Evolutionary conservation across 163 green algal species (phyloP), one percentile per base, ranked within the genome.

Genomic region (Scenedesmus sp.): DNA sequence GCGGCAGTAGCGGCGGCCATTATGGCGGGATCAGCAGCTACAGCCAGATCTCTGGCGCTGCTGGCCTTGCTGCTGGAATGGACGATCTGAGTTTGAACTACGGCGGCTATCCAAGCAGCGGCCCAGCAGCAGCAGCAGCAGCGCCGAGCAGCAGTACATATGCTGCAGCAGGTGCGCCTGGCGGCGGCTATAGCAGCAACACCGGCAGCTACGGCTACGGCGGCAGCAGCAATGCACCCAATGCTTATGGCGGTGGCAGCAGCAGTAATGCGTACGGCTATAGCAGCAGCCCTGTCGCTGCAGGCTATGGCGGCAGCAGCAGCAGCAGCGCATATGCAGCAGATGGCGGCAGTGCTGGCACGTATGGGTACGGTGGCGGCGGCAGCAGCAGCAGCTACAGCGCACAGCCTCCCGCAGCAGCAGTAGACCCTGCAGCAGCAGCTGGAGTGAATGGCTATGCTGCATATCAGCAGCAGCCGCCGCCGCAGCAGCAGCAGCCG

Each of bases 61-160:
- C 90, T n/a, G 93, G 93, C 8, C 73, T 91, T 0, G 91, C 89
- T 18, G 26, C 64, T 5, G 84, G 87, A 7, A 55, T 87, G n/a
- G 88, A 82, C n/a, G 93, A 93, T 54, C 79, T 94, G 7, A 64
- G 86, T 8, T 70, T 94, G 2, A 93, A 94, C 64, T 95, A 95
- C 64, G 93, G 93, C 26, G 87, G 88, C 2, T 86, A 92, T 70
- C 20, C 46, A 4, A 59, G 83, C n/a, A 77, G 62, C 55, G 12
- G 79, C 64, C 34, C 62, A 67, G 56, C 55, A 60, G 88, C 59
- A 55, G 77, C 88, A 82, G 59, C 88, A 89, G 46, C 64, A 74
- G 89, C 56, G 26, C 26, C 64, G 4, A 55, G 26, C 64, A 55
- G 66, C 70, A 82, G 89, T 6, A 46, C 34, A 46, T 52, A 79